Evolutionary conservation across 495 filamentous ascomycete species (phyloP).

Genomic region (Penicillium malachiteum): DNA sequence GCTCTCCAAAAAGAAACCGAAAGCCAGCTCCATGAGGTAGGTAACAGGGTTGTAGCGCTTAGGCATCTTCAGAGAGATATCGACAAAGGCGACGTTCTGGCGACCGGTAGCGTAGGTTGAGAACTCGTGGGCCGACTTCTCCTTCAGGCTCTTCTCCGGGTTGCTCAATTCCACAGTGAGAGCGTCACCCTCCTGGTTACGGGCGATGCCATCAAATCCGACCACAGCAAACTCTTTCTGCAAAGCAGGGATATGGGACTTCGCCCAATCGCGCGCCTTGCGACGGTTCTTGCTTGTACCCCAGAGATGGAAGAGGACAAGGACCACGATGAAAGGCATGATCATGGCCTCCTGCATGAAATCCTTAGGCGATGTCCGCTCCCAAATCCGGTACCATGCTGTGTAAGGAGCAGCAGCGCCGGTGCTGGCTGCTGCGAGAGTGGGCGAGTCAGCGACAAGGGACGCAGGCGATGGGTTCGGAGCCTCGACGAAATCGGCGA

Average conservation of each 20-base stretch:
- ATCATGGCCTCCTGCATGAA: conserved; percentile 88
- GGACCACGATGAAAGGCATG: conserved; percentile 65
- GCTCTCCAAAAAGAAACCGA: conserved; percentile 79
- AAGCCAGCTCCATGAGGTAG: conserved; percentile 62
- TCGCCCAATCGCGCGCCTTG: conserved; percentile 78
- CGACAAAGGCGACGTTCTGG: conserved; percentile 88
- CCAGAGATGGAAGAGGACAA: conserved; percentile 79
- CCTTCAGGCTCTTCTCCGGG: conserved; percentile 68
- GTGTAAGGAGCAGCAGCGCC: conserved; percentile 64
- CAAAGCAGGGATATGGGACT: conserved; percentile 67
- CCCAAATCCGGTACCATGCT: conserved; percentile 95
- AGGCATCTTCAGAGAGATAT: conserved; percentile 75
- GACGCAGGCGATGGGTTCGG: conserved; percentile 61
- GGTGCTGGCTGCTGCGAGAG: conserved; percentile 46
- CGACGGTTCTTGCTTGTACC: conserved; percentile 76
- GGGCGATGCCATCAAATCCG: conserved; percentile 61
- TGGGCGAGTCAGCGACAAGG: conserved; percentile 39
- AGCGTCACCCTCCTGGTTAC: conserved; percentile 43
- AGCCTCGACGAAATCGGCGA: conserved; percentile 74
- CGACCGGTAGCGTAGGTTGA: conserved; percentile 88
- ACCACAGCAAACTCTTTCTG: conserved; percentile 85
- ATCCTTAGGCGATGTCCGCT: conserved; percentile 75
- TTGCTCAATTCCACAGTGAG: conserved; percentile 42
- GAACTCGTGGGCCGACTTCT: conserved; percentile 82
- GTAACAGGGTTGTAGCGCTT: conserved; percentile 89